Evolutionary conservation across 768 basidiomycete species (phyloP).

Genomic region (Russula sp.): DNA sequence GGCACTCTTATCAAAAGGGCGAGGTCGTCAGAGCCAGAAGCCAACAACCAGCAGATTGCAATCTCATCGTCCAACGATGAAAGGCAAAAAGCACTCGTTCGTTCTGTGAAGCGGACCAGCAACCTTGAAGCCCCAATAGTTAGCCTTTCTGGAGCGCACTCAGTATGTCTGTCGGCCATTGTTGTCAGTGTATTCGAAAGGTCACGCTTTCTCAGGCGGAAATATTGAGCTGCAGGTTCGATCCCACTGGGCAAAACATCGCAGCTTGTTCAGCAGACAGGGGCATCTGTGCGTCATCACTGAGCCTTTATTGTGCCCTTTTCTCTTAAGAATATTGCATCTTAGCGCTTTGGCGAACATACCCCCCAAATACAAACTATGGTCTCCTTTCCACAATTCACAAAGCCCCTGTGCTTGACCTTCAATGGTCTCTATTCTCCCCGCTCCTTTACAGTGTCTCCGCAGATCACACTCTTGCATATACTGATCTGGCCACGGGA

Average conservation of each 20-base stretch:
- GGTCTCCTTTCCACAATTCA: conserved; percentile 75
- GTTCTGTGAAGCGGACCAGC: conserved; percentile 88
- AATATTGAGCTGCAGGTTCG: conserved; percentile 88
- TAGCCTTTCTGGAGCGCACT: conserved; percentile 80
- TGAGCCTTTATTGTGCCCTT: conserved; percentile 2
- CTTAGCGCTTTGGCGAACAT: conserved; percentile 84
- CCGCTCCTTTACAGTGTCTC: conserved; percentile 75
- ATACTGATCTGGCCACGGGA: conserved; percentile 80
- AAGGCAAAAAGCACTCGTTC: conserved; percentile 69
- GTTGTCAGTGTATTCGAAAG: neutral
- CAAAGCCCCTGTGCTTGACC: conserved; percentile 89
- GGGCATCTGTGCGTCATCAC: conserved; percentile 69
- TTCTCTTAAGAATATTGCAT: neutral
- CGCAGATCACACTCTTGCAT: conserved; percentile 79
- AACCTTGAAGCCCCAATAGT: conserved; percentile 91
- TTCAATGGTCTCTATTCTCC: conserved; percentile 80
- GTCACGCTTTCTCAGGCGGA: conserved; percentile 49
- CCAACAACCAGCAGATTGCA: conserved; percentile 57
- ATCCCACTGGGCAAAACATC: conserved; percentile 89
- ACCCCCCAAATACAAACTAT: conserved; percentile 90
- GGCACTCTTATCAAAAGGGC: conserved; percentile 59
- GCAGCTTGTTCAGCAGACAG: conserved; percentile 90
- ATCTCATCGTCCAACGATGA: conserved; percentile 74
- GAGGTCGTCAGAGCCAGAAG: conserved; percentile 41
- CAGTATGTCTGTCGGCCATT: conserved; percentile 44